Evolutionary conservation across 2,329 filamentous ascomycete genomes (phyloP).

Genomic region (Uncinocarpus reesii): DNA sequence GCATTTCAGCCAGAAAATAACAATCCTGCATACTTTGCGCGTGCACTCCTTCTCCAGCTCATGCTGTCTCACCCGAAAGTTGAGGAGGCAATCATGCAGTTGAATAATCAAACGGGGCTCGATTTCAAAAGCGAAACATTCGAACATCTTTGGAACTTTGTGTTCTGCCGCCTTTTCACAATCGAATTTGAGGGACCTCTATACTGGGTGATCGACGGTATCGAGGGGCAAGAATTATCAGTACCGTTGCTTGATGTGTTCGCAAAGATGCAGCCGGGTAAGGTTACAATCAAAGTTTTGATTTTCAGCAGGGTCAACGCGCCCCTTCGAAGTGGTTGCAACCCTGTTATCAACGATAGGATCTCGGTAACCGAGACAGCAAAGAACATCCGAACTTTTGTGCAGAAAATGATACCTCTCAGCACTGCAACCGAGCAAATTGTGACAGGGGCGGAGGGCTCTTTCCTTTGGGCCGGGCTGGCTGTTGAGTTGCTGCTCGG

Average conservation of each 20-base stretch:
- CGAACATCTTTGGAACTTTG: slow-evolving; percentile 16
- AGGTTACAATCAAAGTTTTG: slow-evolving; percentile 12
- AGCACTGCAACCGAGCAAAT: slow-evolving; percentile 24
- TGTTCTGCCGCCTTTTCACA: slow-evolving; percentile 15
- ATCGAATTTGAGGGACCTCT: slow-evolving; percentile 9
- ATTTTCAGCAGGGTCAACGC: slow-evolving; percentile 13
- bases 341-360: too few species aligned
- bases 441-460: slow-evolving; percentile 29
- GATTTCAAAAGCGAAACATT: slow-evolving; percentile 6
- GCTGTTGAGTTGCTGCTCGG: slow-evolving; percentile 16
- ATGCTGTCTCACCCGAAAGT: slow-evolving; percentile 4
- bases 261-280: background rate
- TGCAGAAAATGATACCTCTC: too few species aligned
- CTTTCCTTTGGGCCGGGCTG: slow-evolving; percentile 31
- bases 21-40: slow-evolving; percentile 11
- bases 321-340: slow-evolving; percentile 7
- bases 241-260: slow-evolving; percentile 2
- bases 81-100: slow-evolving; percentile 7
- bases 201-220: slow-evolving; percentile 19
- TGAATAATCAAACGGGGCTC: slow-evolving; percentile 1
- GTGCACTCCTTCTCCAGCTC: slow-evolving; percentile 17
- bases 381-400: too few species aligned
- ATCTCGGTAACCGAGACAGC: too few species aligned
- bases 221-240: slow-evolving; percentile 17
- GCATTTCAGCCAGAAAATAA: slow-evolving; percentile 15